Conservation (phyloP, 495 filamentous ascomycete species). For the Hapsidospora chrysogenum region DNA sequence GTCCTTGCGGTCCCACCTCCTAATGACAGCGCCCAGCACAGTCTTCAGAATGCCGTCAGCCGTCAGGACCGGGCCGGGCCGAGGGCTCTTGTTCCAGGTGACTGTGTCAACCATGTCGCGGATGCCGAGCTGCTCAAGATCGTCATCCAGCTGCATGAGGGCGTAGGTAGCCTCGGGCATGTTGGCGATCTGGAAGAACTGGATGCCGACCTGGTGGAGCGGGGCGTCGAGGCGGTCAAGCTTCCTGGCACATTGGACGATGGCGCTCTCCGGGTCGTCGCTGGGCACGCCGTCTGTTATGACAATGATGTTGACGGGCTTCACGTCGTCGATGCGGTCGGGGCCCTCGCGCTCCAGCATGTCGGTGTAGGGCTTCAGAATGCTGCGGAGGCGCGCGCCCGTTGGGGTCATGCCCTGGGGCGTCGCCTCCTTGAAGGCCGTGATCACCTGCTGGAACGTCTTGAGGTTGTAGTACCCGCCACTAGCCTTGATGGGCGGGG, state of each 20-base stretch:
- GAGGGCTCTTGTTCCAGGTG: constrained; percentile 36
- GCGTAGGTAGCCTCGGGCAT: constrained; percentile 47
- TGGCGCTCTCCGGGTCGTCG: constrained; percentile 53
- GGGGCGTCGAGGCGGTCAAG: constrained; percentile 59
- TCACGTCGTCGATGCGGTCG: constrained; percentile 34
- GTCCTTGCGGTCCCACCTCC: constrained; percentile 34
- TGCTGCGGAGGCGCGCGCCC: constrained; percentile 51
- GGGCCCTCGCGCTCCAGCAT: constrained; percentile 20
- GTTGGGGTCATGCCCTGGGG: constrained; percentile 61
- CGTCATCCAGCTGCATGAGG: constrained; percentile 66
- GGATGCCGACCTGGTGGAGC: constrained; percentile 79
- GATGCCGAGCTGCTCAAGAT: constrained; percentile 38
- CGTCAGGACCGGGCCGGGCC: constrained; percentile 17
- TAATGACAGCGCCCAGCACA: constrained; percentile 61
- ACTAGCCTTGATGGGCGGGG: constrained; percentile 13
- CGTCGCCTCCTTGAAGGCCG: constrained; percentile 48
- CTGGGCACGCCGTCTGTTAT: constrained; percentile 81
- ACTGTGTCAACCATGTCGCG: constrained; percentile 94
- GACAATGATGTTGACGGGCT: constrained; percentile 84
- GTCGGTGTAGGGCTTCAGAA: constrained; percentile 52
- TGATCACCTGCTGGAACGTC: constrained; percentile 30
- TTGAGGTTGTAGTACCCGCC: constrained; percentile 42
- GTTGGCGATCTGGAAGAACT: constrained; percentile 91
- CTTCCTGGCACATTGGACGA: constrained; percentile 47
- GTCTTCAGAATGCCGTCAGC: constrained; percentile 64